Evolutionary conservation across 2,329 filamentous ascomycete genomes (phyloP), one percentile per base, ranked within the genome.

Genomic region (Epicoccum sorghinum): DNA sequence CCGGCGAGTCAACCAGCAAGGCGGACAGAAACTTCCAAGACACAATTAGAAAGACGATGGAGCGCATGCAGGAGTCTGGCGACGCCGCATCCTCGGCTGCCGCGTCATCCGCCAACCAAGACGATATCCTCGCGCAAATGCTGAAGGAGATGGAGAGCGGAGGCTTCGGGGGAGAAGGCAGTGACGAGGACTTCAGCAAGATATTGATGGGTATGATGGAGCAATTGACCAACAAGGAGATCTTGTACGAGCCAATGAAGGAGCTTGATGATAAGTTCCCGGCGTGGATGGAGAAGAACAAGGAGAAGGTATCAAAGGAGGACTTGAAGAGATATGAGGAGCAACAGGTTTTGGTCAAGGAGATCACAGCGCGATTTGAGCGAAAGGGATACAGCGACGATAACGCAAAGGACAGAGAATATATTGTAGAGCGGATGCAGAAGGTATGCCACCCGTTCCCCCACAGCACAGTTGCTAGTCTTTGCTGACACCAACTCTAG

Each of bases 141-240:
- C 83, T 99, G 68, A 95, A 95, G 75, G 90, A 95, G 58, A 88
- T 97, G 78, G 89, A 91, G 67, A 83, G 84, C 22, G 82, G 86
- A 7, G 83, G 82, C 23, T 69, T 81, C 54, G 79, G 77, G 5
- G 63, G 75, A 0, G 87, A 84, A 13, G 73, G 68, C 8, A 78
- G 79, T 55, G 91, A 97, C 52, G 92, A 95, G 66, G 92, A 96
- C 65, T 90, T 98, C 67, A 92, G 91, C 52, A 93, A 96, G 78
- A 91, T 98, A 86, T 84, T 99, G 55, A 86, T 96, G 83, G 90
- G 90, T 48, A 96, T 98, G 91, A 98, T 99, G 93, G 91, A 98
- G 78, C 93, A 99, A 75, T 83, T 99, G 59, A 98, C 95, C 3
- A 96, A 96, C 76, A 98, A 96, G 80, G 95, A 98, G 65, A 97